Base-by-base conservation (phyloP, 1,139 yeast species). In the Yamadazyma songkhlaensis region DNA sequence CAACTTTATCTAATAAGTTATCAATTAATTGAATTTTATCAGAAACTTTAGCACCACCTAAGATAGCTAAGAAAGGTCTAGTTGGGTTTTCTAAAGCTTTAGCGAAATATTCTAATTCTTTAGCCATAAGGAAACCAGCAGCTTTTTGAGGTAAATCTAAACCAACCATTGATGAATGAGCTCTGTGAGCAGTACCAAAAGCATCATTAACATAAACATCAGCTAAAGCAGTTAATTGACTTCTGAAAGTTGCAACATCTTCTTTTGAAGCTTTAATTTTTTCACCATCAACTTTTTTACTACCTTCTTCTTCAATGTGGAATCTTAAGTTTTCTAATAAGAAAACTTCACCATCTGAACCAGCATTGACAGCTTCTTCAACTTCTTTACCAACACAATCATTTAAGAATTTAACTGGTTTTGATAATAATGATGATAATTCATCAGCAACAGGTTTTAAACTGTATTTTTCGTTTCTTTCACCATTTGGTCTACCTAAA, bases 151-250 rank as follows among this genome's bases (percentile, higher is more conserved):
- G 90, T 55, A 88, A 78, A 55, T 90, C 88, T 53, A 90, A 74
- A 57, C 97, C 97, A 59, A 92, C 97, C 88, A 92, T 89, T 35
- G 97, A 90, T 37, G 97, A 88, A 76, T 90, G 97, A 47, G 97
- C 97, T 77, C 97, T 87, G 83, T 90, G 97, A 40, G 97, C 96
- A 49, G 97, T 92, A 62, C 97, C 97, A 59, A 90, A 90, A 43
- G 97, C 97, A 65, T 90, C 97, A 69, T 90, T 90, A 64, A 90
- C 81, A 74, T 90, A 90, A 50, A 90, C 95, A 58, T 90, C 97
- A 51, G 96, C 97, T 59, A 90, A 77, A 42, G 85, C 69, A 56
- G 96, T 85, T 72, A 90, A 81, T 60, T 84, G 81, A 55, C 76
- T 59, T 79, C 97, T 86, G 84, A 90, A 90, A 58, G 73, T 78